Evolutionary conservation across 169 alveolate genomes (phyloP), one percentile per base, ranked within the genome.

Genomic region (Cryptosporidium ryanae): DNA sequence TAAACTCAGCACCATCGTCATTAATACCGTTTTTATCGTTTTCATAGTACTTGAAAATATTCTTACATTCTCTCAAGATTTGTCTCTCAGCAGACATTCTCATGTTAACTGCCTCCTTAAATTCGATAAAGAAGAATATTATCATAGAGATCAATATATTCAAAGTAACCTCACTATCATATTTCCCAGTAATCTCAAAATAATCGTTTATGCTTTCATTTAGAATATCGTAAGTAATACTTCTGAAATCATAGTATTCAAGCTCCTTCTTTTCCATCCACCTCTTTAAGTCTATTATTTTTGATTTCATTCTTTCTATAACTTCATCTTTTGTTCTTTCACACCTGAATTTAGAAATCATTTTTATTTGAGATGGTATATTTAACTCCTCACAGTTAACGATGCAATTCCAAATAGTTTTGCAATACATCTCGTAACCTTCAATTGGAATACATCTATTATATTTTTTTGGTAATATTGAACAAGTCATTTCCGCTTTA

Each of bases 371-470:
- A 59, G 87, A 76, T 8, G 87, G 87, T 3, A 76, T 76, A 17
- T 76, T 76, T 25, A 76, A 59, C 21, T 76, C 87, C 46, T 76
- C 65, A 15, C 87, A 76, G 0, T 76, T 46, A 10, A 76, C 87
- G 17, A 76, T 76, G 27, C 68, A 55, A 2, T 76, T 90, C 93
- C 93, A 91, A 31, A 91, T 71, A 5, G 82, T 50, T 4, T 46
- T 81, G 25, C 92, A 83, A 70, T 94, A 95, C 59, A 82, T 91
- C 18, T 92, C 94, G 87, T 93, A 93, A 43, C 98, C 97, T 63
- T 95, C 98, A 1, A 96, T 89, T 2, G 98, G 98, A 21, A 95
- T 93, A 44, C 65, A 55, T 66, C 96, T 82, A 2, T 96, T 92
- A 90, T 95, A 95, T 21, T 76, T 55, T 10, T 43, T 21, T 57